Base-by-base conservation (phyloP, 306 rosid genomes). In the Dicorynia guianensis region DNA sequence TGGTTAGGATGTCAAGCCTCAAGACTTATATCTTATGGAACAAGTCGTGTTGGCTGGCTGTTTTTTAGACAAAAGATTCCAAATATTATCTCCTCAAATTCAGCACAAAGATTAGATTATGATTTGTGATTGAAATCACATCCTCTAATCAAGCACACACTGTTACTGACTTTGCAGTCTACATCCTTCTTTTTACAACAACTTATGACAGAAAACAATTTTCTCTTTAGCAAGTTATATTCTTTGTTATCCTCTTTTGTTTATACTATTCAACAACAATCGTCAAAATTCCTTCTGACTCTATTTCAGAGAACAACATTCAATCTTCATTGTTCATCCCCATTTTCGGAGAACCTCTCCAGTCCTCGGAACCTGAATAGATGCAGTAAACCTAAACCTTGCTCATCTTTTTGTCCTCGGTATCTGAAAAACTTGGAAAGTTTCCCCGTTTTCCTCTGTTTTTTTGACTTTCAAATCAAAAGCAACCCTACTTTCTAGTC, bases 121-220 rank as follows among this genome's bases (percentile, higher is more conserved):
- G 48, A 33, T 56, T 72, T 76, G 77, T 73, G 48, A 33, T 56
- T 72, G 52, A 44, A 61, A 56, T 80, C 74, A 80, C 59, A 71
- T 80, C 85, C 83, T 76, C 67, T 68, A 84, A 84, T 84, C 85
- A 84, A 80, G 80, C 77, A 38, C 30, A 5, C 63, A 73, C 72
- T 60, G 73, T 72, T 80, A 48, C 74, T 76, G 33, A 74, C 69
- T 76, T 42, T 46, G 25, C 74, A 68, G n/a, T 38, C 15, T 19
- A 19, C 59, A 4, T 11, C 5, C 14, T 48, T 39, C 30, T 25
- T 74, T 46, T 73, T 39, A 69, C 71, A 71, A 25, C 74, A 81
- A 43, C 6, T 68, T 71, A 67, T 64, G 69, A 60, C 60, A 79
- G 39, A 62, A 49, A 61, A 25, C 57, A 73, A 52, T 33, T 66